Evolutionary conservation across 202 grass and related monocot species (phyloP).

Genomic region (Schoenoplectus tabernaemontani): DNA sequence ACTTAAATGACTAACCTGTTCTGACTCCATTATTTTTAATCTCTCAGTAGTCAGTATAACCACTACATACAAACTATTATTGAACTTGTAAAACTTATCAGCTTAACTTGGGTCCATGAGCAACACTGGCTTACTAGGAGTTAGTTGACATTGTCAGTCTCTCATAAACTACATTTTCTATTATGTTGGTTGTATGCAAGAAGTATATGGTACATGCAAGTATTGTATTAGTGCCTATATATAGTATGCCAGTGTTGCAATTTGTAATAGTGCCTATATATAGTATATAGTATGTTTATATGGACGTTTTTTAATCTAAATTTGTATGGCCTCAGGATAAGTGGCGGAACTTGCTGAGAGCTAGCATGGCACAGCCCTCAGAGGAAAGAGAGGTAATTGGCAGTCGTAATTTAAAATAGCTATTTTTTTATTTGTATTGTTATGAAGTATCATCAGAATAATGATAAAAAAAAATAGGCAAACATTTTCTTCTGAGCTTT

Average conservation of each 20-base stretch:
- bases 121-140: no score
- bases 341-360: conserved; percentile 94
- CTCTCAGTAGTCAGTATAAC: no score
- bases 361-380: conserved; percentile 53
- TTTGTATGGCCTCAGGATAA: conserved; percentile 55
- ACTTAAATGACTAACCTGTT: no score
- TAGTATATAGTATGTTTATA: not conserved
- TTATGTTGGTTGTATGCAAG: no score
- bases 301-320: not conserved
- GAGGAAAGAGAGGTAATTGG: conserved; percentile 46
- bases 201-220: no score
- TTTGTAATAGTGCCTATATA: not conserved
- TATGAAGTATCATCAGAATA: not conserved
- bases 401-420: not conserved
- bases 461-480: not conserved
- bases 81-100: no score
- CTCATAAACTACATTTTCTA: no score
- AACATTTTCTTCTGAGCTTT: not conserved
- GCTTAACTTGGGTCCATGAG: no score
- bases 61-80: no score
- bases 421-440: not conserved
- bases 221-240: no score
- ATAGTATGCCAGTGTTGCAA: not conserved
- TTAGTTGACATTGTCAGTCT: no score
- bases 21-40: no score